Evolutionary conservation across 306 rosid species (phyloP), one percentile per base, ranked within the genome.

Genomic region (Casuarina glauca): DNA sequence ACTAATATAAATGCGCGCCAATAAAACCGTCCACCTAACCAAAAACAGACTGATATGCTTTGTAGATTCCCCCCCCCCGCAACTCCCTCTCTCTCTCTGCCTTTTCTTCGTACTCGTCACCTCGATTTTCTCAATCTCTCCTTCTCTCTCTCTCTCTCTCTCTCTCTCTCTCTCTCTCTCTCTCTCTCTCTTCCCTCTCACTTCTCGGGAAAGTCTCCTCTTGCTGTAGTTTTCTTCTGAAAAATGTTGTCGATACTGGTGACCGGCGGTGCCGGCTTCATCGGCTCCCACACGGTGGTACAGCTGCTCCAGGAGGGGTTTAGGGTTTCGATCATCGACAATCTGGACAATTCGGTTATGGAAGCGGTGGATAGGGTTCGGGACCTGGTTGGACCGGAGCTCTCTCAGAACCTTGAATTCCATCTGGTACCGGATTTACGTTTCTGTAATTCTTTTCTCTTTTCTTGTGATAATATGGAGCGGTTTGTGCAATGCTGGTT

Each of bases 201-300:
- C 26, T 36, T 39, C 68, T 50, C 4, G 13, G 4, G 60, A 12
- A 41, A 62, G 20, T 9, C 2, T 63, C 16, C 41, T 26, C 68
- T 51, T 35, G 10, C 42, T 32, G 19, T 6, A 9, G 10, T 52
- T 39, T 15, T 38, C 5, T 9, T 35, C 20, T 20, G 26, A 12
- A 36, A 15, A 53, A 79, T 90, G 86, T 88, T 86, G 89, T 90
- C 80, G 19, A 86, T 95, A 63, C 88, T 95, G 52, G 96, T 92
- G 1, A 95, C 99, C 36, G 99, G 99, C 0, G 97, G 97, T 4
- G 93, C 98, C 4, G 97, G 98, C 0, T 95, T 95, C 83, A 91
- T 95, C 8, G 98, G 97, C 49, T 88, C 87, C 72, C 98, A 95
- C 89, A 95, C 98, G 11, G 97, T 82, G 20, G 89, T 92, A 78